Evolutionary conservation across 148 eudicot genomes (phyloP), one percentile per base, ranked within the genome.

Genomic region (Chenopodium suecicum): DNA sequence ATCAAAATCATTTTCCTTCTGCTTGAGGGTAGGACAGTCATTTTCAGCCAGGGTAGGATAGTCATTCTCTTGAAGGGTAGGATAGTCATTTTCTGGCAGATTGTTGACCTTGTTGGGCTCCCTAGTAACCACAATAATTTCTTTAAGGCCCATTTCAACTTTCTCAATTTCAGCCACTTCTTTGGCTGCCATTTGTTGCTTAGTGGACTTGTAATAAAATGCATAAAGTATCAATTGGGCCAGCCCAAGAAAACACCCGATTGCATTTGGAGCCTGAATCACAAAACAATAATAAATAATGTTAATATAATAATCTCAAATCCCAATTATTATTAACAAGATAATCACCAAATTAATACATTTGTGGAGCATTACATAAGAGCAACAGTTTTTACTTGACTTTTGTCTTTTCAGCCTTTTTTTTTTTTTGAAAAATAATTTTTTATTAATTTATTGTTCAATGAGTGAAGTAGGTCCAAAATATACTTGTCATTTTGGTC

Each of bases 191-290:
- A 69, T 76, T 63, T 86, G 85, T 22, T 79, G 56, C 48, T 87
- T 77, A 0, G 88, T 88, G 20, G 82, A 75, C 82, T 84, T 56
- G 78, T 78, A 83, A 79, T 87, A 91, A 1, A 54, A 34, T 2
- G 81, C 83, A 3, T 85, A 90, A 0, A 92, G 75, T 44, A 83
- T 60, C 9, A 92, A 78, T 58, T 92, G 97, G 67, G 86, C 83
- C 31, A 78, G 34, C 44, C 89, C 91, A 32, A 83, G 31, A 34
- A 91, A 1, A 34, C 84, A 86, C 5, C 97, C 94, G 37, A 86
- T 9, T 13, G 86, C 89, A 82, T 90, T 89, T 60, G 89, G 85
- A 17, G 50, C 71, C 97, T 91, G 87, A 50, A 72, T 32, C 13
- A 52, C 52, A 17, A 44, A 14, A 29, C 4, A 60, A 70, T 22